Percentiles rank a stretch among this genome's conserved stretches.
These are phyloP conservation scores for Phytophthora uliginosa DNA, from an alignment of 352 stramenopile species.

Conservation along the genomic window DNA sequence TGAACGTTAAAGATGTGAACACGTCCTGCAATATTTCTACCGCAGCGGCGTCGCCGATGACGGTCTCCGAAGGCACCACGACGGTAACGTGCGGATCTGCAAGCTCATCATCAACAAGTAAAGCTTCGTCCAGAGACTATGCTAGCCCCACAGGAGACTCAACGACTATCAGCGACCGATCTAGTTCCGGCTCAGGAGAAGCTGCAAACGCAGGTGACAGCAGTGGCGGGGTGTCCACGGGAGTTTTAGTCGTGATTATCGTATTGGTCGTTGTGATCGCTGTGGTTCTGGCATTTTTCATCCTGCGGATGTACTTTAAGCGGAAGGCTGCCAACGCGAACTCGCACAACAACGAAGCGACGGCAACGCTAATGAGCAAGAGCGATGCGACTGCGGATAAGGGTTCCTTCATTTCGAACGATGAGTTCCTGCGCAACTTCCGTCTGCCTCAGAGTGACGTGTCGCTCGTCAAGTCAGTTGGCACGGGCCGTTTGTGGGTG, in stretches of 20 bases:
- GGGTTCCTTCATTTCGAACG: slow-evolving; percentile 73
- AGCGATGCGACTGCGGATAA: slow-evolving; percentile 51
- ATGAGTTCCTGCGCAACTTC: slow-evolving; percentile 67
- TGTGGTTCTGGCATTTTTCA: slow-evolving; percentile 47
- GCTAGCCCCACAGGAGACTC: background rate
- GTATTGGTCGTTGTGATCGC: slow-evolving; percentile 52
- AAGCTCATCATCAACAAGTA: slow-evolving; percentile 4
- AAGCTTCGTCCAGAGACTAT: background rate
- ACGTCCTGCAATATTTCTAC: too few species aligned
- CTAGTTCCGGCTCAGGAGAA: background rate
- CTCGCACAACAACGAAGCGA: slow-evolving; percentile 42
- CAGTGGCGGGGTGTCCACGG: slow-evolving; percentile 41
- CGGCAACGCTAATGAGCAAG: slow-evolving; percentile 62
- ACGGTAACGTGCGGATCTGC: background rate
- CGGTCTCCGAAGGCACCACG: background rate
- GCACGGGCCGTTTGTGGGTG: slow-evolving; percentile 61
- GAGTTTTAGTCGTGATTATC: slow-evolving; percentile 61
- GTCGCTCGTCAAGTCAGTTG: slow-evolving; percentile 60
- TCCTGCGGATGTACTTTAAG: slow-evolving; percentile 47
- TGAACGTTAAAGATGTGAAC: background rate
- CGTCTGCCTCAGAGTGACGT: slow-evolving; percentile 68
- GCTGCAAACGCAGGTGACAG: background rate
- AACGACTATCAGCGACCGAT: background rate
- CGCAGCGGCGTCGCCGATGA: background rate
- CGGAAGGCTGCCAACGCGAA: slow-evolving; percentile 28